Evolutionary conservation across 495 filamentous ascomycete genomes (phyloP), one percentile per base, ranked within the genome.

Genomic region (Aspergillus ostianus): DNA sequence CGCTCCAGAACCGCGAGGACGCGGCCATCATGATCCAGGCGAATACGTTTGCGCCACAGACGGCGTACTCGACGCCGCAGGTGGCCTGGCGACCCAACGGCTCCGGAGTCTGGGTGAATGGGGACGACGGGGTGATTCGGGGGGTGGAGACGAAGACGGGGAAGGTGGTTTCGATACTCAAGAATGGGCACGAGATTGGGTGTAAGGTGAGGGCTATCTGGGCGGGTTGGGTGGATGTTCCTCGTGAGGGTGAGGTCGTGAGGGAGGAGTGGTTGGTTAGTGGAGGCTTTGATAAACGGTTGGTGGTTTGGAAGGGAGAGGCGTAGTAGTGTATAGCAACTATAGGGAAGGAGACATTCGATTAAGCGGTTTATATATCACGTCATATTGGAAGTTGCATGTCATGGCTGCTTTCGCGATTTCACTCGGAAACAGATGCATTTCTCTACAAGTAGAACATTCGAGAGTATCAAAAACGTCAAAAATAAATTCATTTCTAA

Each of bases 91-190:
- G 87, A 51, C 86, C 86, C 5, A 77, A 85, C 64, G 86, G 85
- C 0, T 80, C 73, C 27, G 87, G 87, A 1, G 68, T 90, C 6
- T 90, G 84, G 83, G 85, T 89, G 1, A 90, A 87, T 70, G 83
- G 83, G 10, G 87, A 90, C 65, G 87, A 90, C 70, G 87, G 87
- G 0, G 69, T 83, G 15, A 74, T 90, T 57, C 75, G 87, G 18
- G 87, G 87, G 4, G 68, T 90, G 36, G 87, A 90, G 67, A 76
- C 75, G 2, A 82, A 70, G 59, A 85, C 79, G 2, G 87, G 87
- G 18, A 89, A 83, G 71, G 68, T 87, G 4, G 68, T 81, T 41
- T 62, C 67, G 19, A 74, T 60, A 26, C 61, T 90, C 55, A 76
- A 76, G 54, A 73, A 77, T 45, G 84, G 81, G 0, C 85, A 88